These are phyloP conservation scores for Xylaria sp. DNA, from an alignment of 2,329 filamentous ascomycete species.

Conservation along the genomic window DNA sequence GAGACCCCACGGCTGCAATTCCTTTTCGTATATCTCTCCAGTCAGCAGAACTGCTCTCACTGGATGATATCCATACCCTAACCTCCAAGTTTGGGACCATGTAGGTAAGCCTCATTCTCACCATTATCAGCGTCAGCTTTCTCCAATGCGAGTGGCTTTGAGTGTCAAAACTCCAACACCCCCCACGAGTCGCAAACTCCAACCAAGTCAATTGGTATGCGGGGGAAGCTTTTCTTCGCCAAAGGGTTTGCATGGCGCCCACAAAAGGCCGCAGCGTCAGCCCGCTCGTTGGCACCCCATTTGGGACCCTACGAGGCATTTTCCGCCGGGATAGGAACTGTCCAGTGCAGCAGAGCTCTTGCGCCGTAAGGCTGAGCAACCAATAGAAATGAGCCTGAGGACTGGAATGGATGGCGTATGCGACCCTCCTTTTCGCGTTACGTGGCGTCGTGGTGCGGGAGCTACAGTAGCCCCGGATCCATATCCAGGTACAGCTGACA, in stretches of 20 bases:
- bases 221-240: slow-evolving; percentile 7
- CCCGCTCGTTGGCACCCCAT: slow-evolving; percentile 18
- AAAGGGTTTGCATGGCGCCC: slow-evolving; percentile 14
- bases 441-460: slow-evolving; percentile 35
- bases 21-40: background rate
- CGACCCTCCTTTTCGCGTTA: slow-evolving; percentile 31
- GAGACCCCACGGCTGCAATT: slow-evolving; percentile 6
- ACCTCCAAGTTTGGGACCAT: background rate
- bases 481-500: slow-evolving; percentile 35
- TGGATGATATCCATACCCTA: background rate
- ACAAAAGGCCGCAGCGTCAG: slow-evolving; percentile 19
- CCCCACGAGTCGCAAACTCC: slow-evolving; percentile 22
- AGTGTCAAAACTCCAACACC: background rate
- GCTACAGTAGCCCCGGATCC: slow-evolving; percentile 26
- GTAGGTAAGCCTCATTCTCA: slow-evolving; percentile 5
- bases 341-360: slow-evolving; percentile 13
- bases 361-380: slow-evolving; percentile 30
- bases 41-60: background rate
- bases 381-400: slow-evolving; percentile 26
- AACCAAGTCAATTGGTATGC: slow-evolving; percentile 4
- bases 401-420: slow-evolving; percentile 30
- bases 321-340: background rate
- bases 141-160: slow-evolving; percentile 4
- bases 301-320: slow-evolving; percentile 6
- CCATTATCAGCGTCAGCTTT: background rate